Evolutionary conservation across 179 eudicot genomes (phyloP), one percentile per base, ranked within the genome.

Genomic region (Beta lomatogona): DNA sequence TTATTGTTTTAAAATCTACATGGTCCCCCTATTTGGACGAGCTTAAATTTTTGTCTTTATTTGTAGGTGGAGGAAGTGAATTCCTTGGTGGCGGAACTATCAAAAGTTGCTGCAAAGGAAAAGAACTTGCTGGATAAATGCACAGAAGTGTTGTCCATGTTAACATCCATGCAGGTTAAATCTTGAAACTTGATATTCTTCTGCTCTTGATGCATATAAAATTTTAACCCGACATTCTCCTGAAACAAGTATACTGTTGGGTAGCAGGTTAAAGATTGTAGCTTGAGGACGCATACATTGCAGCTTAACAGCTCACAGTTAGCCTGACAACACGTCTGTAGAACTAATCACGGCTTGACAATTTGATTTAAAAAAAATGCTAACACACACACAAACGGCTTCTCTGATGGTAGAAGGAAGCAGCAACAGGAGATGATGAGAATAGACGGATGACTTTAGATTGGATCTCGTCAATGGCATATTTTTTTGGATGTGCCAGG

Each of bases 231-330:
- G 65, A 64, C 66, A 65, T 71, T 21, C 73, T 8, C 22, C 21
- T 44, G 57, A 52, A 4, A 67, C 41, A 70, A 70, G 45, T n/a
- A 0, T 46, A 76, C 21, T 14, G 4, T 46, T 79, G 58, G 55
- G 18, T 76, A 13, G 68, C 96, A 96, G 99, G 97, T 94, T 66
- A 91, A 86, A 86, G 89, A 96, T 84, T 91, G 89, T 89, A 94
- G 97, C 89, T 83, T 96, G 91, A 88, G 92, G 89, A 94, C 98
- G 21, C 93, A 94, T 82, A 81, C 85, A 79, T 81, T 96, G 90
- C 99, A 96, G 89, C 89, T 81, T 85, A 91, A 87, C 85, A 91
- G 88, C 78, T 83, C 88, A 87, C 86, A 87, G 82, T 81, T 86
- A 89, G 86, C 92, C 85, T 93, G 97, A 93, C 89, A 63, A 83